A percentile compares a stretch with the other conserved stretches of the same genome.
phyloP scores from a whole-genome alignment of 2,329 filamentous ascomycete species.

The Gaeumannomyces sp. region DNA sequence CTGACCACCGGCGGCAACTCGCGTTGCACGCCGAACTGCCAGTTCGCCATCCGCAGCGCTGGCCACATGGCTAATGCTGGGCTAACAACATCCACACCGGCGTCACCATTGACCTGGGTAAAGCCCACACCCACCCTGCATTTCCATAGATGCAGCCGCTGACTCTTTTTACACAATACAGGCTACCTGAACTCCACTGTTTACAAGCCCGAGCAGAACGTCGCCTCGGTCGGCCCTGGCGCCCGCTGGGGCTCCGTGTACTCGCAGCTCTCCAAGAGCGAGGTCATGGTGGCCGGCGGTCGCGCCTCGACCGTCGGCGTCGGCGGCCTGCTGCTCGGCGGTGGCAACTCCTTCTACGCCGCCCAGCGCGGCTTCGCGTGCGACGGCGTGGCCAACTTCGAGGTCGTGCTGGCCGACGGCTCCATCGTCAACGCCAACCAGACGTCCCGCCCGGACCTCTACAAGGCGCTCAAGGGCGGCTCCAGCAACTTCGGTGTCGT shows the following conservation, averaged over 20 bases:
- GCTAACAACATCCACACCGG: constrained; percentile 31
- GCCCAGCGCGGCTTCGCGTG: constrained; percentile 30
- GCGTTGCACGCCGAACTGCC: constrained; percentile 15
- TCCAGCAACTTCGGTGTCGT: constrained; percentile 36
- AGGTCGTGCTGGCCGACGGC: constrained; percentile 37
- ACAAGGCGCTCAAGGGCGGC: constrained; percentile 34
- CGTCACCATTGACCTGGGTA: constrained; percentile 27
- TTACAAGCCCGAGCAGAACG: constrained; percentile 22
- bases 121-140: no score
- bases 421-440: constrained; percentile 23
- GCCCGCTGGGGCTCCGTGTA: constrained; percentile 33
- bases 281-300: constrained; percentile 19
- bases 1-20: constrained; percentile 13
- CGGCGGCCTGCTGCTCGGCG: constrained; percentile 22
- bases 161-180: constrained; percentile 13
- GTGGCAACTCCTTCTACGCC: constrained; percentile 23
- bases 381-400: constrained; percentile 32
- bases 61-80: constrained; percentile 28
- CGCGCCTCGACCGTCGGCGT: constrained; percentile 23
- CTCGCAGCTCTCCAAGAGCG: constrained; percentile 23
- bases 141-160: no score
- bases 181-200: constrained; percentile 24
- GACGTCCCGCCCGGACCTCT: constrained; percentile 14
- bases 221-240: constrained; percentile 29
- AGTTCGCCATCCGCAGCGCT: constrained; percentile 34